Evolutionary conservation across 805 yeast species (phyloP).

Genomic region (Zygosaccharomyces rouxii): DNA sequence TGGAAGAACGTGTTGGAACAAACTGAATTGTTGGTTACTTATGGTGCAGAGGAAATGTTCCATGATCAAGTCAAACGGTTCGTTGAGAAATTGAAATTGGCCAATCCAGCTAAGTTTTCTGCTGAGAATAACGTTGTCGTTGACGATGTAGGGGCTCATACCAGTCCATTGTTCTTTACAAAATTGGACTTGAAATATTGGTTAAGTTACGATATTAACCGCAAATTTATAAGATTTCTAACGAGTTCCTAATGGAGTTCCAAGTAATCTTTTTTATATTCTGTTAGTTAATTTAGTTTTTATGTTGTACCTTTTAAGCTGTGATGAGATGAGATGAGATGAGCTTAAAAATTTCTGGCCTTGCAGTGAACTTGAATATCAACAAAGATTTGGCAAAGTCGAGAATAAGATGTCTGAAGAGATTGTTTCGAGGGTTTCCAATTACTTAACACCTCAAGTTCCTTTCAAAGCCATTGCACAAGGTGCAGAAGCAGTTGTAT

Average conservation of each 20-base stretch:
- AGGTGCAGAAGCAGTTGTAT: slow-evolving; percentile 89
- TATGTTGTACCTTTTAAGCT: not conserved
- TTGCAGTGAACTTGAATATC: not conserved
- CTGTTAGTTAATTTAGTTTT: not conserved
- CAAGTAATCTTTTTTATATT: not conserved
- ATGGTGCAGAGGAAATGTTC: slow-evolving; percentile 26
- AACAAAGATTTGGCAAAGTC: not conserved
- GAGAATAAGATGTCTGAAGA: slow-evolving; percentile 48
- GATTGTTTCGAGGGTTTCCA: slow-evolving; percentile 42
- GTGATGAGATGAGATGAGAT: not conserved
- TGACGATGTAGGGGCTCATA: slow-evolving; percentile 19
- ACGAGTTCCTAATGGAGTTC: not conserved
- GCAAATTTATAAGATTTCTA: slow-evolving; percentile 9
- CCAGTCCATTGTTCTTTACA: slow-evolving; percentile 12
- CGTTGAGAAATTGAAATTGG: slow-evolving; percentile 6
- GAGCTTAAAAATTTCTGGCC: not conserved
- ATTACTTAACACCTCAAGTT: slow-evolving; percentile 43
- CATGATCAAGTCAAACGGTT: slow-evolving; percentile 17
- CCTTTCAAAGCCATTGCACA: slow-evolving; percentile 62
- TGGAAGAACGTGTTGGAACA: slow-evolving; percentile 18
- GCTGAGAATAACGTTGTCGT: slow-evolving; percentile 4
- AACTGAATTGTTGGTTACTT: slow-evolving; percentile 15
- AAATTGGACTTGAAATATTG: slow-evolving; percentile 8
- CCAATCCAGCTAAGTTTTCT: slow-evolving; percentile 3
- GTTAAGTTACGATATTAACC: slow-evolving; percentile 5